A percentile compares a stretch with the other conserved stretches of the same genome.
These are phyloP conservation scores for Alopecurus myosuroides DNA, from an alignment of 176 grass and related monocot species.

Conservation along the genomic window DNA sequence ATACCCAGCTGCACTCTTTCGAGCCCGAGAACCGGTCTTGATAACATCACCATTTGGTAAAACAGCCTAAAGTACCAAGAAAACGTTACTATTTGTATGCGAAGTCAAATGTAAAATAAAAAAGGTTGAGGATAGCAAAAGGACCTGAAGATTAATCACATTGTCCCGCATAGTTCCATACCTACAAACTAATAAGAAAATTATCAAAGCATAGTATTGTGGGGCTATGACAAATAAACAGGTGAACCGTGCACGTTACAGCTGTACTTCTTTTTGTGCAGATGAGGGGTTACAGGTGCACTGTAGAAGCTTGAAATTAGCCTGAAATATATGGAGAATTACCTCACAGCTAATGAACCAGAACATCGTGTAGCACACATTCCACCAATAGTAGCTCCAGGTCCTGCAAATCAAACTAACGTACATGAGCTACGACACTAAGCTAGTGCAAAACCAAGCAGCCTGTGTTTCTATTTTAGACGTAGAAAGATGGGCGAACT, in stretches of 20 bases:
- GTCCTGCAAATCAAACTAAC: conserved; percentile 60
- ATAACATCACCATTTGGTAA: conserved; percentile 88
- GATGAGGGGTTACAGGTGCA: background rate
- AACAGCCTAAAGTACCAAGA: conserved; percentile 58
- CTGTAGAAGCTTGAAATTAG: conserved; percentile 9
- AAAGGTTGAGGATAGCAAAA: conserved; percentile 8
- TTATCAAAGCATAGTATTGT: conserved; percentile 44
- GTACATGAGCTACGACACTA: conserved; percentile 11
- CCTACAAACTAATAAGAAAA: conserved; percentile 81
- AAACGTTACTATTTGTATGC: conserved; percentile 10
- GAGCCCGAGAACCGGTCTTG: conserved; percentile 81
- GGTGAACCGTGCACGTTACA: background rate
- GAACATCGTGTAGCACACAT: conserved; percentile 98
- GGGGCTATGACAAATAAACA: conserved; percentile 11
- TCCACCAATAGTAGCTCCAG: conserved; percentile 95
- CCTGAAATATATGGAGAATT: conserved; percentile 35
- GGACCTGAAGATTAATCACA: conserved; percentile 87
- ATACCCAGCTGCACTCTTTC: conserved; percentile 99
- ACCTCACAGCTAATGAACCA: conserved; percentile 99
- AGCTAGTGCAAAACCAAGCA: background rate
- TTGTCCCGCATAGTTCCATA: conserved; percentile 99
- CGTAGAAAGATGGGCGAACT: background rate
- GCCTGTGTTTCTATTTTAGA: background rate
- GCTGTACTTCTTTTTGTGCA: background rate
- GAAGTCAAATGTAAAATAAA: background rate